Percentiles rank a stretch among this genome's conserved stretches.
phyloP scores from a whole-genome alignment of 2,329 filamentous ascomycete species.

The Aspergillus sp. region DNA sequence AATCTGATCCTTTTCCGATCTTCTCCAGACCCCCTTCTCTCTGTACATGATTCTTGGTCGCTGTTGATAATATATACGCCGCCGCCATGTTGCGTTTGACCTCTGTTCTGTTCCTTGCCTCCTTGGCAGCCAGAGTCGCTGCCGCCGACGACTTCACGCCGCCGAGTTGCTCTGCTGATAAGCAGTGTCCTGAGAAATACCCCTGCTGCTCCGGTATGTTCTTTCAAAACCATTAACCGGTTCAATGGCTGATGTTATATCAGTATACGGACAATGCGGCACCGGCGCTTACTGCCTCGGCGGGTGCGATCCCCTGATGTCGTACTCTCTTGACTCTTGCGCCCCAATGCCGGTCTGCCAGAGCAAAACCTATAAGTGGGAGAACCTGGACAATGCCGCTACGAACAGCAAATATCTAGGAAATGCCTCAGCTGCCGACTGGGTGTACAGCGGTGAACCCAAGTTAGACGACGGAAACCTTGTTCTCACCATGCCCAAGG shows the following conservation, averaged over 20 bases:
- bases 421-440: conserved; percentile 75
- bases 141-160: conserved; percentile 24
- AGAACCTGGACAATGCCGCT: conserved; percentile 67
- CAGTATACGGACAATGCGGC: conserved; percentile 91
- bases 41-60: conserved; percentile 21
- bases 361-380: conserved; percentile 71
- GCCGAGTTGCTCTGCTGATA: conserved; percentile 41
- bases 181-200: conserved; percentile 68
- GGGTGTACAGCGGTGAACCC: conserved; percentile 82
- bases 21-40: conserved; percentile 15
- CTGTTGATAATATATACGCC: conserved; percentile 15
- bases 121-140: conserved; percentile 33
- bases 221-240: background rate
- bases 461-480: conserved; percentile 62
- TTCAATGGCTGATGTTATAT: conserved; percentile 13
- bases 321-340: conserved; percentile 79
- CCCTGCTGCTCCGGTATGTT: conserved; percentile 79
- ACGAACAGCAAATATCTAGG: conserved; percentile 82
- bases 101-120: conserved; percentile 33
- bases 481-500: conserved; percentile 83
- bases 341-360: conserved; percentile 80
- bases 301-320: conserved; percentile 87
- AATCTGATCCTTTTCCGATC: conserved; percentile 5
- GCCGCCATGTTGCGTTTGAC: conserved; percentile 38
- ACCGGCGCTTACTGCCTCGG: conserved; percentile 93